Conservation (phyloP, 768 basidiomycete species). For the Pluteus cervinus region DNA sequence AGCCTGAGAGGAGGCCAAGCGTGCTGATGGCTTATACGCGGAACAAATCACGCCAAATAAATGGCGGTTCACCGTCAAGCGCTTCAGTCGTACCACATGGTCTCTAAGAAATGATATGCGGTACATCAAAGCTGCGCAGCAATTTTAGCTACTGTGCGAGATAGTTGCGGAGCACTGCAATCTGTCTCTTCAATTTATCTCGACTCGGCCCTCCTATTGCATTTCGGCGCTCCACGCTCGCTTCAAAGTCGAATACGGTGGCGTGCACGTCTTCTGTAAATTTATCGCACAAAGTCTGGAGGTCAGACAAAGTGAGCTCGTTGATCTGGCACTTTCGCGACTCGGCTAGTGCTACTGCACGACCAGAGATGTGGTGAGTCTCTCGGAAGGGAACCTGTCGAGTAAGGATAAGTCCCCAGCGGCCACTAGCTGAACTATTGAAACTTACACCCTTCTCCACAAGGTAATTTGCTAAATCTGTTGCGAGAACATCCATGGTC, state of each 20-base stretch:
- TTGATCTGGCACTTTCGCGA: constrained; percentile 73
- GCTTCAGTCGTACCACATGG: too few relatives aligned
- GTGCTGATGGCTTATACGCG: too few relatives aligned
- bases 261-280: constrained; percentile 81
- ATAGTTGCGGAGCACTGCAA: constrained; percentile 63
- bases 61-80: too few relatives aligned
- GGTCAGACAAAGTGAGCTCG: constrained; percentile 76
- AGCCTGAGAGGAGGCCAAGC: too few relatives aligned
- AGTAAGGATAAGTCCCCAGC: background rate
- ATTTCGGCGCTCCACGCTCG: constrained; percentile 86
- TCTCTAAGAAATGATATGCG: too few relatives aligned
- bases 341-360: constrained; percentile 94
- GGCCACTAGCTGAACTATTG: background rate
- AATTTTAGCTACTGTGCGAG: constrained; percentile 28
- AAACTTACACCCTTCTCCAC: constrained; percentile 91
- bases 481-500: constrained; percentile 97
- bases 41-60: too few relatives aligned
- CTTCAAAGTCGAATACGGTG: constrained; percentile 92
- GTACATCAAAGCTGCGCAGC: background rate
- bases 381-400: constrained; percentile 93
- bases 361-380: constrained; percentile 96
- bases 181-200: constrained; percentile 81
- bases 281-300: constrained; percentile 62
- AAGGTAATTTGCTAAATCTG: constrained; percentile 98
- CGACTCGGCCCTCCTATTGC: constrained; percentile 90